A percentile compares a stretch with the other conserved stretches of the same genome.
These are phyloP conservation scores for Eutrema salsugineum DNA, from an alignment of 441 rosid species.

Conservation along the genomic window DNA sequence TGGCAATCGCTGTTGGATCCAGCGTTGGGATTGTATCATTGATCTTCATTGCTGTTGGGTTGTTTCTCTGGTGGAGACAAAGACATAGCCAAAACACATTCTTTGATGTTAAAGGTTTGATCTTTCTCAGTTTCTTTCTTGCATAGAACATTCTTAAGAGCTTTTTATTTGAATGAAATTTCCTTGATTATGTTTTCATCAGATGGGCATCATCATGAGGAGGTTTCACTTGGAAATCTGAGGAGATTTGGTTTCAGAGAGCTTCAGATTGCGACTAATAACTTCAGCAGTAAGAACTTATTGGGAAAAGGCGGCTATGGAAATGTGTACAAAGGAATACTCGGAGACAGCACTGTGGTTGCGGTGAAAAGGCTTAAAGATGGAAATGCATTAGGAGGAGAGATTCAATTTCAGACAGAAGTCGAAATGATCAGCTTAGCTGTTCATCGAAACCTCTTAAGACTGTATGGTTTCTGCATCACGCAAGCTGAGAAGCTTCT, in stretches of 20 bases:
- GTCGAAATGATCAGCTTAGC: slow-evolving; percentile 97
- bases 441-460: slow-evolving; percentile 83
- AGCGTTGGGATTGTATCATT: slow-evolving; percentile 62
- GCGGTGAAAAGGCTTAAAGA: slow-evolving; percentile 91
- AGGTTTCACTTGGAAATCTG: slow-evolving; percentile 36
- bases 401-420: slow-evolving; percentile 93
- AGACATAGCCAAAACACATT: slow-evolving; percentile 63
- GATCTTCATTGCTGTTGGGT: slow-evolving; percentile 60
- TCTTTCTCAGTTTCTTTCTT: background rate
- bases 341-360: slow-evolving; percentile 69
- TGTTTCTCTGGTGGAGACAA: slow-evolving; percentile 83
- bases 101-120: slow-evolving; percentile 85
- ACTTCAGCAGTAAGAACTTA: slow-evolving; percentile 75
- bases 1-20: slow-evolving; percentile 72
- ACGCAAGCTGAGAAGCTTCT: slow-evolving; percentile 83
- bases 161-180: background rate
- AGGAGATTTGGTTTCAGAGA: slow-evolving; percentile 71
- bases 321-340: slow-evolving; percentile 83
- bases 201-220: slow-evolving; percentile 37
- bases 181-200: background rate
- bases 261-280: slow-evolving; percentile 82
- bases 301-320: slow-evolving; percentile 93
- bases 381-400: slow-evolving; percentile 91
- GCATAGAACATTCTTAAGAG: background rate
- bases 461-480: slow-evolving; percentile 87